Evolutionary conservation across 2,329 filamentous ascomycete species (phyloP).

Genomic region (Emmonsiellopsis sp.): DNA sequence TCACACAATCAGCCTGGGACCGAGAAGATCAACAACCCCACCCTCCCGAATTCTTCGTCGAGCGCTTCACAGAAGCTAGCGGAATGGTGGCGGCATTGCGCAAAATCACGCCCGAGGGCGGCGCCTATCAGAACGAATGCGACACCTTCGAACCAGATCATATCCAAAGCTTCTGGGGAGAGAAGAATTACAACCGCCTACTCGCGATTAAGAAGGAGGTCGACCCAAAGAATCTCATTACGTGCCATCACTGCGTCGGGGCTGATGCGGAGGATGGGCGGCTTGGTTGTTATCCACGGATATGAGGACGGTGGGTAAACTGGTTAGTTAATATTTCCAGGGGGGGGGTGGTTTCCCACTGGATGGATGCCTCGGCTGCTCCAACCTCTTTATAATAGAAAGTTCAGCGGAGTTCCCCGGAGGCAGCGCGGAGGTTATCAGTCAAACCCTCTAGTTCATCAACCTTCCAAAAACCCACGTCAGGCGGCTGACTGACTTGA

Average conservation of each 20-base stretch:
- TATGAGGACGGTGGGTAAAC: background rate
- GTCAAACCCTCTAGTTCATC: no score
- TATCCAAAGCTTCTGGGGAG: constrained; percentile 32
- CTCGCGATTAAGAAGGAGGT: constrained; percentile 30
- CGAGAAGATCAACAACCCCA: constrained; percentile 2
- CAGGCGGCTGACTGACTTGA: no score
- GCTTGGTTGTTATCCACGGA: constrained; percentile 2
- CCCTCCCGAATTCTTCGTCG: constrained; percentile 7
- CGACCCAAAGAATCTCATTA: constrained; percentile 36
- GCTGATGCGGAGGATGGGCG: constrained; percentile 28
- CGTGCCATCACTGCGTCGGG: constrained; percentile 41
- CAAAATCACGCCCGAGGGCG: constrained; percentile 9
- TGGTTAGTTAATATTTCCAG: no score
- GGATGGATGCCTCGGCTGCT: no score
- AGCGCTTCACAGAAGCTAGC: constrained; percentile 9
- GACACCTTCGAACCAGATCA: constrained; percentile 26
- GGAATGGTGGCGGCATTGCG: constrained; percentile 10
- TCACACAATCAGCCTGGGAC: constrained; percentile 6
- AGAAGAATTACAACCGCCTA: constrained; percentile 26
- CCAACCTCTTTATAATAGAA: no score
- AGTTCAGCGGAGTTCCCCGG: no score
- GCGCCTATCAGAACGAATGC: constrained; percentile 33
- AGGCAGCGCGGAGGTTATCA: no score
- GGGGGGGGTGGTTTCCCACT: no score
- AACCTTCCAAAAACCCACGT: no score